Evolutionary conservation across 2,329 filamentous ascomycete genomes (phyloP).

Genomic region (Cylindrodendrum hubeiense): DNA sequence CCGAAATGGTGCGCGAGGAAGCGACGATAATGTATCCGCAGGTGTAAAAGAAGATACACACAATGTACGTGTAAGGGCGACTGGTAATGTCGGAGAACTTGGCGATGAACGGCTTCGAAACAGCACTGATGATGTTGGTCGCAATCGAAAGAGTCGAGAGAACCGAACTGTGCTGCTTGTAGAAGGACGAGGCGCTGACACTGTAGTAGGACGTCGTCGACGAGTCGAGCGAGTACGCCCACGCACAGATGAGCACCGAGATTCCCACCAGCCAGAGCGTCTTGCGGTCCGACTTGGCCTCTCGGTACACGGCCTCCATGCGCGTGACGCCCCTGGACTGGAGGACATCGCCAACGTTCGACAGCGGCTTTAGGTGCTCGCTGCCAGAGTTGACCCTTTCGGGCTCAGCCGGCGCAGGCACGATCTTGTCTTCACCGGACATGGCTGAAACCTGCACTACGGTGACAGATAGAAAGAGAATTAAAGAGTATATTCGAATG

Average conservation of each 20-base stretch:
- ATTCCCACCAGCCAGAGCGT: constrained; percentile 43
- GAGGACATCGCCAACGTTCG: constrained; percentile 34
- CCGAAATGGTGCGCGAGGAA: constrained; percentile 62
- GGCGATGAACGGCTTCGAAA: constrained; percentile 71
- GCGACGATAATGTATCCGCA: constrained; percentile 71
- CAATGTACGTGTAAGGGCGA: constrained; percentile 69
- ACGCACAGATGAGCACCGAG: constrained; percentile 48
- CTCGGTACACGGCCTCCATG: constrained; percentile 48
- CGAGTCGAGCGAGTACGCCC: constrained; percentile 47
- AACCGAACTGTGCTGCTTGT: constrained; percentile 43
- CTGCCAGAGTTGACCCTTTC: constrained; percentile 28
- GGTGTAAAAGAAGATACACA: constrained; percentile 66
- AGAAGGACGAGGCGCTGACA: constrained; percentile 42
- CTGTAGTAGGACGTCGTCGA: constrained; percentile 47
- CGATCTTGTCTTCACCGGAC: constrained; percentile 30
- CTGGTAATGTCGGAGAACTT: constrained; percentile 73
- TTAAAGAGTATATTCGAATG: background rate
- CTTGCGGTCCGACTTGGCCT: constrained; percentile 39
- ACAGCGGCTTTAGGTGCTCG: constrained; percentile 29
- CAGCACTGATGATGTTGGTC: constrained; percentile 57
- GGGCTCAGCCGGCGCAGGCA: constrained; percentile 11
- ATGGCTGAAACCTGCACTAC: constrained; percentile 4
- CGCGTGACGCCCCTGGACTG: constrained; percentile 45
- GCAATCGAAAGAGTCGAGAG: constrained; percentile 47
- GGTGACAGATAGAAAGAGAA: background rate